Evolutionary conservation across 495 filamentous ascomycete species (phyloP), one percentile per base, ranked within the genome.

Genomic region (Geoglossum glabrum): DNA sequence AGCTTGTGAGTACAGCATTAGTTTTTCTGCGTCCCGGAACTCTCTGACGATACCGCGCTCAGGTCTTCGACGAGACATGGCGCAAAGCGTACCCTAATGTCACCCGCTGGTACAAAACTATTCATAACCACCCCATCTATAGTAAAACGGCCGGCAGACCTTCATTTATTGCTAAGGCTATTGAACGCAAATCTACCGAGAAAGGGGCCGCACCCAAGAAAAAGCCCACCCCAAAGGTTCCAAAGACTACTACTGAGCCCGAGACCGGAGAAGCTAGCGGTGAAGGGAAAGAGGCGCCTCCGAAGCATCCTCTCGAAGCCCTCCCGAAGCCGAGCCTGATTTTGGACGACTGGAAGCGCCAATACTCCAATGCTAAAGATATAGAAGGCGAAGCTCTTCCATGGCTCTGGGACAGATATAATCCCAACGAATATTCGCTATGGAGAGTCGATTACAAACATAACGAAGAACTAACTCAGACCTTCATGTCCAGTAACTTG

Each of bases 401-500:
- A 67, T 99, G 90, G 86, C 97, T 99, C 81, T 99, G 90, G 90
- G 80, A 95, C 76, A 83, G 94, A 67, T 80, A 79, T 72, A 90
- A 89, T 60, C 78, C 90, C 66, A 83, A 86, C 57, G 93, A 97
- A 73, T 97, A 92, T 79, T 93, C 88, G 38, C 72, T 99, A 64
- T 99, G 87, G 87, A 79, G 76, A 67, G 75, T 85, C 60, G 81
- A 85, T 70, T 99, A 95, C 81, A 95, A 94, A 78, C 97, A 97
- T 79, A 90, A 95, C 73, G 81, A 94, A 55, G 92, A 98, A 80
- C 81, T 98, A 64, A 95, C 88, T 65, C 75, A 88, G 67, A 85
- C 85, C 68, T 98, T 98, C 84, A 98, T 98, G 92, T 84, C 87
- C 61, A 86, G 82, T 76, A 98, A 98, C 79, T 74, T 96, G 69